Evolutionary conservation across 139 green algal species (phyloP).

Genomic region (Eudorina sp.): DNA sequence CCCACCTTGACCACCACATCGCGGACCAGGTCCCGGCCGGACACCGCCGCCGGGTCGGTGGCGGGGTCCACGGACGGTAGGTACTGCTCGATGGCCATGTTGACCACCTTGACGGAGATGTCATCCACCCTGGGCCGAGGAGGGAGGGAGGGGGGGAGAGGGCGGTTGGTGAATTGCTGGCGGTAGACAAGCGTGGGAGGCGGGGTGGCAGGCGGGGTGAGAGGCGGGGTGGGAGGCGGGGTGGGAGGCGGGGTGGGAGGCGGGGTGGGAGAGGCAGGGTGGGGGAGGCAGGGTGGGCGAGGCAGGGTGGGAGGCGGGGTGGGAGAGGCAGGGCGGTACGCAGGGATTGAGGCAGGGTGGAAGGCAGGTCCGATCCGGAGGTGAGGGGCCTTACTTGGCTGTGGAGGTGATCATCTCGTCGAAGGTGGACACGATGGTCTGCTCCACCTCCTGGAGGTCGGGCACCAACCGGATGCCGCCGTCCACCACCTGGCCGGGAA

Average conservation of each 20-base stretch:
- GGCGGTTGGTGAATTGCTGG: background rate
- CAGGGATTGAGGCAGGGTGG: too few relatives aligned
- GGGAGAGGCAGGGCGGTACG: too few relatives aligned
- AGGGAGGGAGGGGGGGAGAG: background rate
- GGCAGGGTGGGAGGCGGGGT: too few relatives aligned
- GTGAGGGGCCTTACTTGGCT: slow-evolving; percentile 48
- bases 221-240: too few relatives aligned
- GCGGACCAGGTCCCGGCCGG: slow-evolving; percentile 36
- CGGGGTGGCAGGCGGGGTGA: too few relatives aligned
- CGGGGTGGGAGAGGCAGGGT: too few relatives aligned
- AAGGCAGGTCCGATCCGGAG: too few relatives aligned
- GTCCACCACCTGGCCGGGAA: slow-evolving; percentile 26
- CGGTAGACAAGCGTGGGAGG: background rate
- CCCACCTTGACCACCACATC: slow-evolving; percentile 37
- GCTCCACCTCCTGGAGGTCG: slow-evolving; percentile 66
- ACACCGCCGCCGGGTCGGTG: slow-evolving; percentile 63
- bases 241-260: too few relatives aligned
- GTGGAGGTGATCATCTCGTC: slow-evolving; percentile 71
- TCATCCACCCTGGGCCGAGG: slow-evolving; percentile 49
- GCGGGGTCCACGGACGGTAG: slow-evolving; percentile 57
- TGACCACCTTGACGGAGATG: slow-evolving; percentile 60
- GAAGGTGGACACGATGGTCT: slow-evolving; percentile 61
- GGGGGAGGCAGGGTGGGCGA: too few relatives aligned
- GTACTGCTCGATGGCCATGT: slow-evolving; percentile 60
- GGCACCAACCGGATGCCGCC: slow-evolving; percentile 64